Evolutionary conservation across 805 yeast species (phyloP).

Genomic region (Zygotorulaspora chibaensis): DNA sequence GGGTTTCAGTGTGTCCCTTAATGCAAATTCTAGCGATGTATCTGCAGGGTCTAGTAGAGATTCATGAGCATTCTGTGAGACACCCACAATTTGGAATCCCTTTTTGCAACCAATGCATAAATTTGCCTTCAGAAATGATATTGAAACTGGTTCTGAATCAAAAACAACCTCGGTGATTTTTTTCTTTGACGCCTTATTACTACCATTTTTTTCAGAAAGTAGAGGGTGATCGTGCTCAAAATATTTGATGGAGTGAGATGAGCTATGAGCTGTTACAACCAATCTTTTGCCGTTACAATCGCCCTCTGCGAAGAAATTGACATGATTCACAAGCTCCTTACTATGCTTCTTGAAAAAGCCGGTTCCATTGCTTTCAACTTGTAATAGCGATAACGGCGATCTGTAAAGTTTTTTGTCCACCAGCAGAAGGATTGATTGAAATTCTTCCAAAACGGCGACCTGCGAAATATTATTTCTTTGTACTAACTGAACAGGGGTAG

Average conservation of each 20-base stretch:
- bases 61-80: conserved; percentile 80
- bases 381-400: conserved; percentile 67
- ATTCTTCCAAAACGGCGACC: conserved; percentile 87
- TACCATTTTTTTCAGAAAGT: conserved; percentile 30
- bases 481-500: conserved; percentile 72
- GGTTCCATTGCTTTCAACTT: conserved; percentile 33
- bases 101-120: conserved; percentile 93
- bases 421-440: conserved; percentile 72
- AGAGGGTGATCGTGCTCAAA: conserved; percentile 84
- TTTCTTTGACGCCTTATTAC: conserved; percentile 58
- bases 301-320: conserved; percentile 86
- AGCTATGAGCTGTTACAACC: conserved; percentile 84
- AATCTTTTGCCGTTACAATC: conserved; percentile 84
- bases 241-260: conserved; percentile 73
- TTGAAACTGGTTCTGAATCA: conserved; percentile 84
- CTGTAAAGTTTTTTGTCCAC: conserved; percentile 79
- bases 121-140: conserved; percentile 82
- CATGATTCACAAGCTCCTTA: conserved; percentile 80
- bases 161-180: conserved; percentile 74
- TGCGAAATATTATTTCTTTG: conserved; percentile 77
- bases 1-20: conserved; percentile 70
- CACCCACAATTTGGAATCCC: conserved; percentile 91
- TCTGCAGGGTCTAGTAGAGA: conserved; percentile 96
- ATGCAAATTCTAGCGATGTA: conserved; percentile 89
- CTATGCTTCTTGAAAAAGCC: conserved; percentile 54